phyloP scores from a whole-genome alignment of 441 rosid species.

The Jatropha podagrica region DNA sequence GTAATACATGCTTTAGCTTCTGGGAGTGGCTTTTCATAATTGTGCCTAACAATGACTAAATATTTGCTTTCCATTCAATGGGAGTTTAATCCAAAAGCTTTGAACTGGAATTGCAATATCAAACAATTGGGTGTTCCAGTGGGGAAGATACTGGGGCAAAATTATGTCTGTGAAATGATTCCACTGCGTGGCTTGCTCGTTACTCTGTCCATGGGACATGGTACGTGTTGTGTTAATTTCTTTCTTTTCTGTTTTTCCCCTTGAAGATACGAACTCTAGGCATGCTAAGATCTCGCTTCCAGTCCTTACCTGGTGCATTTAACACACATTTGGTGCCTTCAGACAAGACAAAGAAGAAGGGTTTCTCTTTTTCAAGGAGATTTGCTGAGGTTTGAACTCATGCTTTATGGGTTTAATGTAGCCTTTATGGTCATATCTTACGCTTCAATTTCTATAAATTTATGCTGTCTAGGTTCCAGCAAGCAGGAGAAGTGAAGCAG shows the following conservation, averaged over 20 bases:
- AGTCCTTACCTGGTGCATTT: conserved; percentile 94
- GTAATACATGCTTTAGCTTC: neutral
- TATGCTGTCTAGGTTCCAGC: conserved; percentile 70
- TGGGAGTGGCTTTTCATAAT: conserved; percentile 5
- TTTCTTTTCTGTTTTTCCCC: conserved; percentile 11
- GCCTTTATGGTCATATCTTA: neutral
- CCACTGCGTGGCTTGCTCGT: neutral
- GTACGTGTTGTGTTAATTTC: neutral
- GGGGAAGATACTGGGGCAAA: neutral
- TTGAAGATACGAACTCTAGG: conserved; percentile 89
- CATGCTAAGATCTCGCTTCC: conserved; percentile 98
- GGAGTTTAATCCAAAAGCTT: neutral
- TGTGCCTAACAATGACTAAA: neutral
- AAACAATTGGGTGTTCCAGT: neutral
- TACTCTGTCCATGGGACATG: neutral
- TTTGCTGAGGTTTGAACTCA: conserved; percentile 68
- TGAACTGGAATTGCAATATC: neutral
- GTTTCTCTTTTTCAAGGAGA: conserved; percentile 83
- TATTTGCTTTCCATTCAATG: neutral
- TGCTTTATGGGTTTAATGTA: neutral
- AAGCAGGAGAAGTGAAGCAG: conserved; percentile 96
- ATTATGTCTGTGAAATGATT: neutral
- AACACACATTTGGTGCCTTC: conserved; percentile 90
- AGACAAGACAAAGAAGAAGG: conserved; percentile 72
- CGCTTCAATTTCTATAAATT: conserved; percentile 17